Evolutionary conservation across 192 early-diverging fungal genomes (phyloP).

Genomic region (Gonapodya sp.): DNA sequence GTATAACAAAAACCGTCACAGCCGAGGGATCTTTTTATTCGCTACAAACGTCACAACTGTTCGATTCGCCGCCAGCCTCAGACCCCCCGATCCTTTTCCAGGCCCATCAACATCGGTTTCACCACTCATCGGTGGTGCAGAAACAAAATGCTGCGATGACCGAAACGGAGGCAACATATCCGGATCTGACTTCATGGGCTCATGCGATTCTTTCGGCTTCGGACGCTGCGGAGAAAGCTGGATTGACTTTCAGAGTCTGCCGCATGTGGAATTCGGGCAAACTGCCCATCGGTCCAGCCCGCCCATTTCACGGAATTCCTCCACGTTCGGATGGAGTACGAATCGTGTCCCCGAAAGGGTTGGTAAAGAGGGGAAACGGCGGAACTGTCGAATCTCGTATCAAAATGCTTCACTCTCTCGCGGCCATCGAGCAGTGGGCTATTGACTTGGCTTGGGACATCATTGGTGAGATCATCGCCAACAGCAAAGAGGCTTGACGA

Average conservation of each 20-base stretch:
- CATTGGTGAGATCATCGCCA: constrained; percentile 18
- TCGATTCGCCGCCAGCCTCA: no score
- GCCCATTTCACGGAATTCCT: neutral
- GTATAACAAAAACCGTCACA: no score
- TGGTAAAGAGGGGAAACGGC: neutral
- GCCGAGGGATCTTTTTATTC: no score
- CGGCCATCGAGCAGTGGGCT: constrained; percentile 61
- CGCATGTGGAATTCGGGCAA: neutral
- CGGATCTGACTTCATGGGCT: neutral
- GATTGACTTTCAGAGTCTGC: neutral
- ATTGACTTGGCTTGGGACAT: constrained; percentile 60
- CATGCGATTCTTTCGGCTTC: neutral
- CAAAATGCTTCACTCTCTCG: constrained; percentile 50
- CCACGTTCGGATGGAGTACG: neutral
- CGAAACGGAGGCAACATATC: neutral
- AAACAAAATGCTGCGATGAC: no score
- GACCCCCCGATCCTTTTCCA: no score
- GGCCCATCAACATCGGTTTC: no score
- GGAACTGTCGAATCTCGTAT: constrained; percentile 31
- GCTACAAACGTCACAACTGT: no score
- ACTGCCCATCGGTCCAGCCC: neutral
- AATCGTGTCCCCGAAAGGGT: neutral
- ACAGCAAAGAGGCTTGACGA: no score
- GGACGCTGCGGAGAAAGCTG: neutral
- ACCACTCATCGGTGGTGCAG: no score